A percentile compares a stretch with the other conserved stretches of the same genome.
These are phyloP conservation scores for Beauveria bassiana DNA, from an alignment of 2,329 filamentous ascomycete species.

Conservation along the genomic window DNA sequence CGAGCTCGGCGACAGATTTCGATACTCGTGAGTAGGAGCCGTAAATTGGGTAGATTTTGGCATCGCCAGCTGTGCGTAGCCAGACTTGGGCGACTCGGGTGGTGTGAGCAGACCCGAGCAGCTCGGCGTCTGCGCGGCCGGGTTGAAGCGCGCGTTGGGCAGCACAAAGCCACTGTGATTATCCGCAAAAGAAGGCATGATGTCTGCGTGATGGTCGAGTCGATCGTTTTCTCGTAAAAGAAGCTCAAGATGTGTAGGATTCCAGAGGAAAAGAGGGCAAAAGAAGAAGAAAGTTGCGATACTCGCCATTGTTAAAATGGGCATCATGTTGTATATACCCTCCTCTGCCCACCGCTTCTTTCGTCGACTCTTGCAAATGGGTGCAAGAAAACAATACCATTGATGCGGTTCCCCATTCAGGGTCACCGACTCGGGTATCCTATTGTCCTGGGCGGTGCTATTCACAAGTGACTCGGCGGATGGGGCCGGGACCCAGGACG, in stretches of 20 bases:
- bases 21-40: neutral
- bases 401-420: neutral
- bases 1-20: neutral
- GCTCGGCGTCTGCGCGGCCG: neutral
- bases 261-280: neutral
- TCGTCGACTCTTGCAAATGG: neutral
- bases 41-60: neutral
- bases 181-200: neutral
- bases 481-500: neutral
- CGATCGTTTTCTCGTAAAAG: neutral
- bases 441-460: conserved; percentile 3
- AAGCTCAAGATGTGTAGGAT: neutral
- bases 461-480: neutral
- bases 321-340: conserved; percentile 4
- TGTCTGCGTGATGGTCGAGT: neutral
- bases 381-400: neutral
- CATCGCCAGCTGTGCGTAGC: neutral
- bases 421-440: neutral
- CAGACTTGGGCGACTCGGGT: conserved; percentile 17
- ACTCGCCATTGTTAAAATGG: neutral
- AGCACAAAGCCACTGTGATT: neutral
- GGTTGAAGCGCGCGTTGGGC: conserved; percentile 2
- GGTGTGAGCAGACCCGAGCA: conserved; percentile 13
- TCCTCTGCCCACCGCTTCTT: conserved; percentile 1
- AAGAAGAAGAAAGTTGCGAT: neutral